Evolutionary conservation across 768 basidiomycete species (phyloP).

Genomic region (Harrya chromipes): DNA sequence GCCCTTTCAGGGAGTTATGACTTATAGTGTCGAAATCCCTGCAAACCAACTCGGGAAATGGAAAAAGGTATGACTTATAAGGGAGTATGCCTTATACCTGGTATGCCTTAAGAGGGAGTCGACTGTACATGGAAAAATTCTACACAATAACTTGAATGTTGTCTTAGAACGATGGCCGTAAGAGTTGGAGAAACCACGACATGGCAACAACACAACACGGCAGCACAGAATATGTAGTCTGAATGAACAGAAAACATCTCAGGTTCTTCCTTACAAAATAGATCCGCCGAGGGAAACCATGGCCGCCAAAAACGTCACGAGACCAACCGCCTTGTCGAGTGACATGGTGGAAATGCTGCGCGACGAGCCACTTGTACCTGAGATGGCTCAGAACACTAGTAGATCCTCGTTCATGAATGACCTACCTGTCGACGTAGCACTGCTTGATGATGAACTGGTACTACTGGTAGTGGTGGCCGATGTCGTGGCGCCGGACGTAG

Average conservation of each 20-base stretch:
- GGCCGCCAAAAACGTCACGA: constrained; percentile 2
- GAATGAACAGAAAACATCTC: too few relatives aligned
- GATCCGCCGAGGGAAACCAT: background rate
- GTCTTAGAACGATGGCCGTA: background rate
- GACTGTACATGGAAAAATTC: too few relatives aligned
- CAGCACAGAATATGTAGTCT: too few relatives aligned
- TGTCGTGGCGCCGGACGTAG: too few relatives aligned
- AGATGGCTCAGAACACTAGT: background rate
- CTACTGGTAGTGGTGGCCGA: too few relatives aligned
- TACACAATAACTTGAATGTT: background rate
- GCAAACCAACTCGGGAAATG: too few relatives aligned
- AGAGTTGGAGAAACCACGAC: background rate
- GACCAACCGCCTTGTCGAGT: background rate
- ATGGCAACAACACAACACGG: background rate
- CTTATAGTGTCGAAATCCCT: too few relatives aligned
- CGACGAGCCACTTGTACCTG: constrained; percentile 3
- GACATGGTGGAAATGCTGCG: constrained; percentile 3
- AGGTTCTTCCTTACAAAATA: background rate
- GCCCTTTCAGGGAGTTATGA: too few relatives aligned
- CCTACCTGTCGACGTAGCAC: background rate
- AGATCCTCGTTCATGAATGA: background rate
- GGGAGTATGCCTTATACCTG: too few relatives aligned
- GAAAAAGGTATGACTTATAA: too few relatives aligned
- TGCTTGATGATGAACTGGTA: background rate
- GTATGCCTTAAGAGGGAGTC: too few relatives aligned